A percentile compares a stretch with the other conserved stretches of the same genome.
These are phyloP conservation scores for Trametes punicea DNA, from an alignment of 768 basidiomycete genomes.

Conservation along the genomic window DNA sequence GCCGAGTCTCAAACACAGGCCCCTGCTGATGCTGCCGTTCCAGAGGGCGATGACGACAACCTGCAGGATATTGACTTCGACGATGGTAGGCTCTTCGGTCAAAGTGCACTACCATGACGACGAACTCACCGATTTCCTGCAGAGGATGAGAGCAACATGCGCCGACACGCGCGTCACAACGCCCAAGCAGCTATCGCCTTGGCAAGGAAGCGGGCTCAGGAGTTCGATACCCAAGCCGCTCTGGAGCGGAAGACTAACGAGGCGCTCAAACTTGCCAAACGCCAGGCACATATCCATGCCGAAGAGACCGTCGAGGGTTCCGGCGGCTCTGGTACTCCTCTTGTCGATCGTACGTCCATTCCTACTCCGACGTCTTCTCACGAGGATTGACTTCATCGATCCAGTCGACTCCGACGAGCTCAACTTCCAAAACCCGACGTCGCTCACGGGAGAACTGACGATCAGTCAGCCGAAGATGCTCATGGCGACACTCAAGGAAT, in stretches of 20 bases:
- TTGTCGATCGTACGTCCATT: slow-evolving; percentile 65
- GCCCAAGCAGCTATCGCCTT: slow-evolving; percentile 85
- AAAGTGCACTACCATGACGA: neutral
- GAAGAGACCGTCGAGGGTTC: slow-evolving; percentile 36
- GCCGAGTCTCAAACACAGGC: slow-evolving; percentile 38
- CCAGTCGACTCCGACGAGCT: slow-evolving; percentile 94
- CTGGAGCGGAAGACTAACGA: slow-evolving; percentile 79
- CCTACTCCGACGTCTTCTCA: neutral
- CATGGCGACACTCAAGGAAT: slow-evolving; percentile 96
- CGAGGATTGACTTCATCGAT: neutral
- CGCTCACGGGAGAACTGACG: slow-evolving; percentile 76
- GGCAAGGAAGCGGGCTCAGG: slow-evolving; percentile 74
- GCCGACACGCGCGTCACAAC: slow-evolving; percentile 80
- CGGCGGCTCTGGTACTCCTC: slow-evolving; percentile 39
- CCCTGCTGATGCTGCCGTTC: slow-evolving; percentile 58
- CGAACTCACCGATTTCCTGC: slow-evolving; percentile 1
- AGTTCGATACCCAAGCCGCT: slow-evolving; percentile 84
- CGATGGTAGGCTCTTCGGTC: slow-evolving; percentile 62
- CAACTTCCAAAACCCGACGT: slow-evolving; percentile 98
- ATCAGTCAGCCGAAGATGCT: slow-evolving; percentile 94
- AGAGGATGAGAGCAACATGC: slow-evolving; percentile 89
- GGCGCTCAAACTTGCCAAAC: slow-evolving; percentile 65
- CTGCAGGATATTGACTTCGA: slow-evolving; percentile 87
- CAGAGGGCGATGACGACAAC: slow-evolving; percentile 46
- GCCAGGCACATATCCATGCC: slow-evolving; percentile 41